Conservation (phyloP, 1,139 yeast genomes). For the Taphrina populina region DNA sequence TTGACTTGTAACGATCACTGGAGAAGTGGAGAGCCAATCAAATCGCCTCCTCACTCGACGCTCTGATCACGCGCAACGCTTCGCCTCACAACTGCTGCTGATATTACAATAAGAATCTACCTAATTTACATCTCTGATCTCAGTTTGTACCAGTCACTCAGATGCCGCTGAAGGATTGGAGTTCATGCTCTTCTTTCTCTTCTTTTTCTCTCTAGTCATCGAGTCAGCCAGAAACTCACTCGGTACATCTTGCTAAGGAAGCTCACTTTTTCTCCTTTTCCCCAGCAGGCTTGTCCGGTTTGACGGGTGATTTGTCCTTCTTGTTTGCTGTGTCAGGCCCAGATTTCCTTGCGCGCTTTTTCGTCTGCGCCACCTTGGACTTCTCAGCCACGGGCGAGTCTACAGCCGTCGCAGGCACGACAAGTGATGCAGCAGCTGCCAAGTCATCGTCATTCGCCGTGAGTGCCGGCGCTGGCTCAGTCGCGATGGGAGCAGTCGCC, state of each 20-base stretch:
- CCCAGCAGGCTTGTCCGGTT: neutral
- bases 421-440: slow-evolving; percentile 31
- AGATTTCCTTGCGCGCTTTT: neutral
- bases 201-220: slow-evolving; percentile 1
- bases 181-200: slow-evolving; percentile 9
- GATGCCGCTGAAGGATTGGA: no score
- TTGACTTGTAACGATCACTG: no score
- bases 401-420: slow-evolving; percentile 1
- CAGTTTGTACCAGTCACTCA: neutral
- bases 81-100: no score
- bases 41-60: no score
- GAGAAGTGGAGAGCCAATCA: no score
- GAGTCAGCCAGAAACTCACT: neutral
- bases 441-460: slow-evolving; percentile 18
- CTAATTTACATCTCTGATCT: no score
- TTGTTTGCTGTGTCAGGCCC: neutral
- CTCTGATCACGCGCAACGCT: no score
- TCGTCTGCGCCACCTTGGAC: neutral
- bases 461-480: neutral
- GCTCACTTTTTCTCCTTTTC: slow-evolving; percentile 7
- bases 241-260: neutral
- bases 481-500: neutral
- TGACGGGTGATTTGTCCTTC: slow-evolving; percentile 1
- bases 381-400: neutral
- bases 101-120: no score